Evolutionary conservation across 371 early-diverging fungal species (phyloP), one percentile per base, ranked within the genome.

Genomic region (Haplosporangium sp.): DNA sequence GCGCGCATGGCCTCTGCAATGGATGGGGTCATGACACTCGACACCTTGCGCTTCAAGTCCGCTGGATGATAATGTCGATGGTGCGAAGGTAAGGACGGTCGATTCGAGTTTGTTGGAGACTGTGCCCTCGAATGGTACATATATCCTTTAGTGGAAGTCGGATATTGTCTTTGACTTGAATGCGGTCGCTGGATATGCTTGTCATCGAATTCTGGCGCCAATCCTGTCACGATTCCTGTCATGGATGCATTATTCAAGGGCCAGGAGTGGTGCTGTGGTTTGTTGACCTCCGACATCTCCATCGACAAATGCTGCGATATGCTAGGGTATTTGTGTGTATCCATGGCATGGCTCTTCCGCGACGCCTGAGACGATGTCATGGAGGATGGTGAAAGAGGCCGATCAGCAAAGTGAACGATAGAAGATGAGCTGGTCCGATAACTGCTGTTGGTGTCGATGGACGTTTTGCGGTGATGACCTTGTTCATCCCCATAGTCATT

Each of bases 201-300:
- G 7, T 37, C 73, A 51, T 60, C 62, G 4, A 68, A 51, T 47
- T 68, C 74, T 1, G 74, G 74, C 1, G 53, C 54, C 18, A 74
- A 59, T 16, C 74, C 74, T 16, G 69, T 74, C 29, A 74, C 69
- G 29, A 74, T 69, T 9, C 74, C 74, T 0, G 55, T 74, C 6
- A 56, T 68, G 12, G 74, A 74, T 51, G 16, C 59, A 45, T 72
- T 72, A 0, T 63, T 62, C 29, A 57, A 45, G n/a, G 54, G 71
- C 76, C 76, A 75, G 10, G 70, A 75, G 7, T 45, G 66, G 16
- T 75, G 66, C 1, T 55, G 16, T 12, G 62, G 36, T 12, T 53
- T 68, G 38, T 37, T 50, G 10, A 61, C 37, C 18, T 75, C 69
- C 12, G 36, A 16, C 65, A 75, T 69, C 50, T 75, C 75, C n/a